Evolutionary conservation across 2,329 filamentous ascomycete species (phyloP).

Genomic region (Pseudocercospora crystallina): DNA sequence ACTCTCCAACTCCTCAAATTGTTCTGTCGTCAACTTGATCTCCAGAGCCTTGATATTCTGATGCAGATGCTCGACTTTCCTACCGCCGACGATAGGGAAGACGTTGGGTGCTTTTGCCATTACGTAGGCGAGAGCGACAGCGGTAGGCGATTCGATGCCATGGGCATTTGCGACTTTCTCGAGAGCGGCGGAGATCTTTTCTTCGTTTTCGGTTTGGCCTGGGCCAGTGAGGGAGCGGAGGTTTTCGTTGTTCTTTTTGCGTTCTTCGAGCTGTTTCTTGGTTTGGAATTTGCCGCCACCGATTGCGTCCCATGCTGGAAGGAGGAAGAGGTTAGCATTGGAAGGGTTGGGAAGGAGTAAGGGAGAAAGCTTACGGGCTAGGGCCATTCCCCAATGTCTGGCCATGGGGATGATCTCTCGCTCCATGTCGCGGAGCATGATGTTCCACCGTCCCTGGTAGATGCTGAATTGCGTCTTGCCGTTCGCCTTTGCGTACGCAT

Average conservation of each 20-base stretch:
- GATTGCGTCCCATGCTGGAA: slow-evolving; percentile 52
- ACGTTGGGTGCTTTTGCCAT: slow-evolving; percentile 60
- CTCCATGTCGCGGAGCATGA: slow-evolving; percentile 44
- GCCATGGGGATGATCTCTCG: slow-evolving; percentile 49
- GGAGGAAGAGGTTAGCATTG: no score
- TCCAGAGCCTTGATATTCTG: slow-evolving; percentile 68
- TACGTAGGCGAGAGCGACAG: slow-evolving; percentile 65
- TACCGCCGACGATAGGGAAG: slow-evolving; percentile 65
- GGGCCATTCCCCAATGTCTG: slow-evolving; percentile 42
- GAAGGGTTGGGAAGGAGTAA: no score
- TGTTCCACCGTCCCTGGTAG: slow-evolving; percentile 43
- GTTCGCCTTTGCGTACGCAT: slow-evolving; percentile 40
- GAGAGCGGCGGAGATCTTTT: slow-evolving; percentile 56
- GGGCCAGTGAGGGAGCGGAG: slow-evolving; percentile 28
- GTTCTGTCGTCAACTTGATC: slow-evolving; percentile 58
- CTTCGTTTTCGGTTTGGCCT: slow-evolving; percentile 46
- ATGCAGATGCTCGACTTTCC: slow-evolving; percentile 68
- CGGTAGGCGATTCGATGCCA: slow-evolving; percentile 39
- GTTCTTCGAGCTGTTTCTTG: slow-evolving; percentile 47
- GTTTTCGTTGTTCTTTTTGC: slow-evolving; percentile 39
- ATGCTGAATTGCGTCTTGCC: slow-evolving; percentile 38
- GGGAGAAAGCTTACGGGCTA: slow-evolving; percentile 40
- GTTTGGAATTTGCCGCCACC: slow-evolving; percentile 44
- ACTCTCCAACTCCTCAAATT: slow-evolving; percentile 66
- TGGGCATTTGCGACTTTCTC: slow-evolving; percentile 60